Evolutionary conservation across 179 eudicot genomes (phyloP), one percentile per base, ranked within the genome.

Genomic region (Beta macrorhiza): DNA sequence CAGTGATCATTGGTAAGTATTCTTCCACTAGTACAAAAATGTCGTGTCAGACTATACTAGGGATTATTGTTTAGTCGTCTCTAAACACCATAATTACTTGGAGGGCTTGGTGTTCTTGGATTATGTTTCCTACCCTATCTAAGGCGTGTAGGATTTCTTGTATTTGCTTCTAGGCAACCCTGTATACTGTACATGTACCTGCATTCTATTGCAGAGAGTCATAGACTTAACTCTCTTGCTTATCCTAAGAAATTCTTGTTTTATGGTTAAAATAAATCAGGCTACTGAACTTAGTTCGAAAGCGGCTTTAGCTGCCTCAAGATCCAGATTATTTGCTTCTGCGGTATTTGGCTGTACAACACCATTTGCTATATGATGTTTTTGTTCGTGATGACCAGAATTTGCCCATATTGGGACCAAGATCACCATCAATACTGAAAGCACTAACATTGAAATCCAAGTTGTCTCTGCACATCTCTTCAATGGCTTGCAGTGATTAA

Each of bases 401-500:
- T 32, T 49, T 64, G 72, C 81, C 93, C 93, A 91, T 61, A 84
- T 65, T 68, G 84, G 81, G 78, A 90, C 87, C 76, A 89, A 74
- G 29, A 82, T 77, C 85, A 87, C 86, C 95, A 91, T 87, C 52
- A 84, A 75, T 3, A 82, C 45, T 0, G 95, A 88, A 13, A 93
- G 89, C 52, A 85, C 85, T 76, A 87, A 85, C 64, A 86, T n/a
- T 20, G 89, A 75, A 2, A 84, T 81, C 90, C 93, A 91, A 37
- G 87, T 87, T 85, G 89, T 88, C 37, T 72, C 55, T 5, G 84
- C 84, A 51, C 84, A 56, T 75, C 81, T 85, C 91, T 88, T 90
- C 62, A 89, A 75, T n/a, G 95, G 97, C 72, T 85, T 87, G 86
- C 97, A 93, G 84, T 91, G 90, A 6, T 84, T 72, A 45, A 79